These are phyloP conservation scores for Dactylellina drechsleri DNA, from an alignment of 2,329 filamentous ascomycete species.

Conservation along the genomic window DNA sequence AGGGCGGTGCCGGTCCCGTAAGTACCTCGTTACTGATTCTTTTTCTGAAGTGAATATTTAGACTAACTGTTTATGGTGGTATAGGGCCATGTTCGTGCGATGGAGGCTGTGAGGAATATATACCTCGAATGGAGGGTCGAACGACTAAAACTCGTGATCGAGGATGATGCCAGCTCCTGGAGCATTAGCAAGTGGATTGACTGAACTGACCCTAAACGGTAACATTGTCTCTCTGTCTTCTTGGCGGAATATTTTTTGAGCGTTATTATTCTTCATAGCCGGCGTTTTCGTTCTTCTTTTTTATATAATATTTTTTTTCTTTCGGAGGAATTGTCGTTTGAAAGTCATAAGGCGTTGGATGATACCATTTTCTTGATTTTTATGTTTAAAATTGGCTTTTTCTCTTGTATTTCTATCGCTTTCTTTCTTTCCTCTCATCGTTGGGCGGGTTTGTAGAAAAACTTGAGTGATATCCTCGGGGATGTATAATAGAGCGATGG, in stretches of 20 bases:
- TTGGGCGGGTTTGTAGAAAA: slow-evolving; percentile 11
- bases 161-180: slow-evolving; percentile 73
- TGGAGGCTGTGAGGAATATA: slow-evolving; percentile 73
- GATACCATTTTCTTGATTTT: slow-evolving; percentile 31
- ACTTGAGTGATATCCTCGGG: slow-evolving; percentile 11
- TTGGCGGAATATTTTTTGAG: slow-evolving; percentile 4
- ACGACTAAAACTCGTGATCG: slow-evolving; percentile 74
- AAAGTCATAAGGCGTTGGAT: slow-evolving; percentile 22
- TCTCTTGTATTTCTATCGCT: too few relatives aligned
- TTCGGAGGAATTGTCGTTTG: slow-evolving; percentile 8
- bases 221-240: slow-evolving; percentile 14
- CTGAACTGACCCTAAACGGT: background rate
- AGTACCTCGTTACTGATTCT: slow-evolving; percentile 61
- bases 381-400: too few relatives aligned
- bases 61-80: slow-evolving; percentile 18
- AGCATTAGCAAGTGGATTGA: slow-evolving; percentile 69
- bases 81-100: slow-evolving; percentile 64
- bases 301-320: too few relatives aligned
- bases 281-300: slow-evolving; percentile 30
- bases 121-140: slow-evolving; percentile 72
- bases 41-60: slow-evolving; percentile 1
- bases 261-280: slow-evolving; percentile 15
- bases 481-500: slow-evolving; percentile 47
- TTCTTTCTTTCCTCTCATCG: too few relatives aligned
- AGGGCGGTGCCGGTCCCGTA: slow-evolving; percentile 71